These are phyloP conservation scores for Coemansia aciculifera DNA, from an alignment of 192 early-diverging fungal genomes.

Conservation along the genomic window DNA sequence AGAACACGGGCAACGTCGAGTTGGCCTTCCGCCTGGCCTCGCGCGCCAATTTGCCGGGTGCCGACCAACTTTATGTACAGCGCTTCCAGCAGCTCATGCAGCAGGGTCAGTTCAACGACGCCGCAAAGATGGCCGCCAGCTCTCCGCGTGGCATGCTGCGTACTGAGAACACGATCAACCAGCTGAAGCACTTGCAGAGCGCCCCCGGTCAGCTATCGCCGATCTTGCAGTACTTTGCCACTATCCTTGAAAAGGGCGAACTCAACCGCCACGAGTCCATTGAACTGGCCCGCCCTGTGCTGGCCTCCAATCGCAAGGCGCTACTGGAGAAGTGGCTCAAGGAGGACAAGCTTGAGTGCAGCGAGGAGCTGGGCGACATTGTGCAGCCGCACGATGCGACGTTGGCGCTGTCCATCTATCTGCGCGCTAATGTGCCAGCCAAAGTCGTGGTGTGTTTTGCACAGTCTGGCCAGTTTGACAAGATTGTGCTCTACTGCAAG, in stretches of 20 bases:
- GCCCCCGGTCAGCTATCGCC: slow-evolving; percentile 81
- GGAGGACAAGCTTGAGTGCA: slow-evolving; percentile 98
- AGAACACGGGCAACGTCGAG: slow-evolving; percentile 80
- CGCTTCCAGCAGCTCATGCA: slow-evolving; percentile 88
- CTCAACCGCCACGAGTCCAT: slow-evolving; percentile 95
- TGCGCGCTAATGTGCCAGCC: slow-evolving; percentile 88
- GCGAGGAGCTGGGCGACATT: slow-evolving; percentile 97
- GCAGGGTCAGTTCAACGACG: slow-evolving; percentile 78
- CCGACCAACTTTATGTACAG: slow-evolving; percentile 86
- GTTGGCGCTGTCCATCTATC: slow-evolving; percentile 92
- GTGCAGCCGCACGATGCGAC: slow-evolving; percentile 88
- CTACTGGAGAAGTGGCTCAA: slow-evolving; percentile 98
- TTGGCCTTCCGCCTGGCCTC: slow-evolving; percentile 88
- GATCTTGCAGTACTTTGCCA: slow-evolving; percentile 97
- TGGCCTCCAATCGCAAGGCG: slow-evolving; percentile 87
- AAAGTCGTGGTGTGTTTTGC: slow-evolving; percentile 98
- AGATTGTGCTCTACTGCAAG: slow-evolving; percentile 94
- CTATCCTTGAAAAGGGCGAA: slow-evolving; percentile 89
- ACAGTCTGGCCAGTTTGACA: slow-evolving; percentile 92
- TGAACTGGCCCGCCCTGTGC: slow-evolving; percentile 88
- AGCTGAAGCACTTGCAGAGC: slow-evolving; percentile 83
- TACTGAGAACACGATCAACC: slow-evolving; percentile 91
- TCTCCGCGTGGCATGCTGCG: slow-evolving; percentile 95
- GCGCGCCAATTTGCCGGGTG: slow-evolving; percentile 87
- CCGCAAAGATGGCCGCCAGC: slow-evolving; percentile 92